A percentile compares a stretch with the other conserved stretches of the same genome.
phyloP scores from a whole-genome alignment of 306 rosid species.

The Acacia melanoxylon region DNA sequence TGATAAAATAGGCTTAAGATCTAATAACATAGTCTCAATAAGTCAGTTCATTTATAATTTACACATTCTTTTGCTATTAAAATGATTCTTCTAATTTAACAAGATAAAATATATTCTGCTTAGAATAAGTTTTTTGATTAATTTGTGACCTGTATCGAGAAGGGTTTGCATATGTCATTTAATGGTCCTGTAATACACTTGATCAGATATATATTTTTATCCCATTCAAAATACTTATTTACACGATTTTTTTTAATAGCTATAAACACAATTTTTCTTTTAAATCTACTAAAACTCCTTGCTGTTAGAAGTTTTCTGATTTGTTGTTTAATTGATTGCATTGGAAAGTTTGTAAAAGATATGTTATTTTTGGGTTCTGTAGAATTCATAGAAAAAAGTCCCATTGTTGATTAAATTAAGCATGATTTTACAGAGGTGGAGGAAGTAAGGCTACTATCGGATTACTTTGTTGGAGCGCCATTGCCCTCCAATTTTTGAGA shows the following conservation, averaged over 20 bases:
- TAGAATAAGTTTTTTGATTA: neutral
- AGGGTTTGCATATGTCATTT: neutral
- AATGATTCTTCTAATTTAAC: neutral
- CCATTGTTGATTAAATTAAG: slow-evolving; percentile 27
- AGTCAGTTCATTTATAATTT: neutral
- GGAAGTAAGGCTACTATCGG: slow-evolving; percentile 70
- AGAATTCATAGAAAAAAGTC: slow-evolving; percentile 15
- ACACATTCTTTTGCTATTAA: neutral
- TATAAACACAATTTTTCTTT: neutral
- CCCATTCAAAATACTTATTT: neutral
- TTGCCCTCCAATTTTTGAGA: slow-evolving; percentile 85
- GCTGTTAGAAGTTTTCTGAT: neutral
- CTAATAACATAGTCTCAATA: neutral
- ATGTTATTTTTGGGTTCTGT: neutral
- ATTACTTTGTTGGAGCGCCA: slow-evolving; percentile 96
- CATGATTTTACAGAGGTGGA: slow-evolving; percentile 76
- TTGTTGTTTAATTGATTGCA: neutral
- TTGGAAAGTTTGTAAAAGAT: slow-evolving; percentile 10
- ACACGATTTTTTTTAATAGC: neutral
- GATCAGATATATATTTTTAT: neutral
- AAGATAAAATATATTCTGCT: neutral
- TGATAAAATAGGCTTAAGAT: neutral
- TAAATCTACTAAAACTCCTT: neutral
- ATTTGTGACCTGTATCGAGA: neutral
- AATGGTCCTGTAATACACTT: neutral